Percentiles rank a stretch among this genome's conserved stretches.
Conservation (phyloP, 768 basidiomycete genomes). For the Suillus discolor region DNA sequence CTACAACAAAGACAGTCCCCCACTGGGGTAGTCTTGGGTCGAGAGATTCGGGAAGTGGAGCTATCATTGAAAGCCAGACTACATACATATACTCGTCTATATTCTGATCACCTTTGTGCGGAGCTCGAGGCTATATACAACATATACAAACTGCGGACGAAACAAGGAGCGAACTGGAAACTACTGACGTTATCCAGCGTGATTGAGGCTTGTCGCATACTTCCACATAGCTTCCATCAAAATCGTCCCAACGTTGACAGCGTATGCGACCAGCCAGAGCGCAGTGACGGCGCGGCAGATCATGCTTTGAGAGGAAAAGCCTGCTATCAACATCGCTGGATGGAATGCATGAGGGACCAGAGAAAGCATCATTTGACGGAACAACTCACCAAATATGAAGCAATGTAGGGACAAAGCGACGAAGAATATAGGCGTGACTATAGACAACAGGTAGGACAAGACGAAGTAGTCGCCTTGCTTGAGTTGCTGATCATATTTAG, state of each 20-base stretch:
- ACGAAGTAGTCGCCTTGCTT: neutral
- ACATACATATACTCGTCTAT: too few species aligned
- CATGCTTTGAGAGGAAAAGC: neutral
- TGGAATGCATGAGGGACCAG: neutral
- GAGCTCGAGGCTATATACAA: neutral
- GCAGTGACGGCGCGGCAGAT: neutral
- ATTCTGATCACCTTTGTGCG: too few species aligned
- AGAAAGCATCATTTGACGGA: neutral
- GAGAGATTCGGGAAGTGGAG: too few species aligned
- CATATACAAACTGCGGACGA: neutral
- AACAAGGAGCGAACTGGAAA: neutral
- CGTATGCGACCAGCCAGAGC: neutral
- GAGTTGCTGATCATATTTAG: neutral
- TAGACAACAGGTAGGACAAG: neutral
- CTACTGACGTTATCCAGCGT: neutral
- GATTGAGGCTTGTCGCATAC: neutral
- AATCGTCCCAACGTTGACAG: neutral
- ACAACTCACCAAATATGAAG: neutral
- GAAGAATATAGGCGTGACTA: neutral
- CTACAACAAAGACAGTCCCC: too few species aligned
- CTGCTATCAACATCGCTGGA: neutral
- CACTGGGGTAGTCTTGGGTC: too few species aligned
- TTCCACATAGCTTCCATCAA: neutral
- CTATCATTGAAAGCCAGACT: too few species aligned
- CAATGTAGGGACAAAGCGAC: neutral